Conservation (phyloP, 202 grass and related monocot species). For the Dendrocalamus latiflorus region DNA sequence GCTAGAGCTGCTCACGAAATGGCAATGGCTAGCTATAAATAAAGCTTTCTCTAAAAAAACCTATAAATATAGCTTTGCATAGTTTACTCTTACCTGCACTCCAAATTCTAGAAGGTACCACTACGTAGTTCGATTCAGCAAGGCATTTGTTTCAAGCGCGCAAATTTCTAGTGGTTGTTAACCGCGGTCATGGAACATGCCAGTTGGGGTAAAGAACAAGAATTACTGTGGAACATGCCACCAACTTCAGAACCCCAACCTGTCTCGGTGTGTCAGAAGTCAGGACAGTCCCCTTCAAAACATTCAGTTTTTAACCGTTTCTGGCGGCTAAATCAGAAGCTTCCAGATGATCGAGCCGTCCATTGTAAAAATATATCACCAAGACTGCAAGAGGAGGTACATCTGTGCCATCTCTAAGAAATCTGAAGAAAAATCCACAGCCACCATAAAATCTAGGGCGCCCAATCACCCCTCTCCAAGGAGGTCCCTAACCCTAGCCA, state of each 20-base stretch:
- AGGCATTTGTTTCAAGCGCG: background rate
- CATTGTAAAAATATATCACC: constrained; percentile 10
- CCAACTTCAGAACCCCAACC: background rate
- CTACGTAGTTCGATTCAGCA: background rate
- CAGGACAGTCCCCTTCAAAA: too few species aligned
- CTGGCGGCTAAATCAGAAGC: background rate
- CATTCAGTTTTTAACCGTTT: background rate
- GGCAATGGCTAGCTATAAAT: background rate
- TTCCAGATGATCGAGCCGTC: background rate
- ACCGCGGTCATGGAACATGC: background rate
- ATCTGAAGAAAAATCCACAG: constrained; percentile 24
- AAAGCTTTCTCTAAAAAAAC: too few species aligned
- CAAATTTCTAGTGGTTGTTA: background rate
- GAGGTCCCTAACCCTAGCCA: background rate
- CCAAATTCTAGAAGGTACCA: background rate
- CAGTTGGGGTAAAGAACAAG: background rate
- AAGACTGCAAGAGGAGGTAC: background rate
- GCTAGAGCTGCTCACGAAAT: background rate
- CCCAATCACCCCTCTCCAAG: background rate
- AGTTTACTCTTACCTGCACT: background rate
- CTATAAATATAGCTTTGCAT: background rate
- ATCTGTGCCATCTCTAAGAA: background rate
- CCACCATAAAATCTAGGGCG: constrained; percentile 14
- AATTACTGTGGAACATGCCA: background rate
- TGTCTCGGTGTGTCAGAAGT: too few species aligned